Percentiles rank a stretch among this genome's conserved stretches.
These are phyloP conservation scores for Globisporangium radiosum DNA, from an alignment of 352 stramenopile genomes.

Conservation along the genomic window DNA sequence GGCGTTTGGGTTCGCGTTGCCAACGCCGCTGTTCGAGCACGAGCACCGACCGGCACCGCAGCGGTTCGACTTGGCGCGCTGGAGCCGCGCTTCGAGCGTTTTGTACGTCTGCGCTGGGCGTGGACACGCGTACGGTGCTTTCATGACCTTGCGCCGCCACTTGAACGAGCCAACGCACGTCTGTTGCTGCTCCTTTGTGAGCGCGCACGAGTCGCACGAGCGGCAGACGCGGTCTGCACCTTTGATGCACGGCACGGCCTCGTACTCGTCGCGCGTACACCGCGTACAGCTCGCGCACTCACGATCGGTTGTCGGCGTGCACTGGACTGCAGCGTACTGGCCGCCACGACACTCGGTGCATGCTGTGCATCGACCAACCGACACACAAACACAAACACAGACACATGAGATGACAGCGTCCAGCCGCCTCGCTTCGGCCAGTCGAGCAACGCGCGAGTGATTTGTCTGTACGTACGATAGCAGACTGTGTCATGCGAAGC, in stretches of 20 bases:
- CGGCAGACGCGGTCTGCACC: constrained; percentile 58
- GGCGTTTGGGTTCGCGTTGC: constrained; percentile 70
- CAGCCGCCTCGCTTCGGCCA: too few species aligned
- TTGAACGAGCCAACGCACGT: constrained; percentile 46
- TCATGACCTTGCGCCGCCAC: constrained; percentile 61
- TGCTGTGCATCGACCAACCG: constrained; percentile 19
- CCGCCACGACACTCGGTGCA: constrained; percentile 58
- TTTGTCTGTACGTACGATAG: constrained; percentile 39
- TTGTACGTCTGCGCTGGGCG: constrained; percentile 39
- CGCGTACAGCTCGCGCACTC: constrained; percentile 53
- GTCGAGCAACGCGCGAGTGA: too few species aligned
- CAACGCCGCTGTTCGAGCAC: constrained; percentile 52
- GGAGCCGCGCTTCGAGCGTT: constrained; percentile 52
- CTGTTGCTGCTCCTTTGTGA: constrained; percentile 50
- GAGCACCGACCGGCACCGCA: constrained; percentile 70
- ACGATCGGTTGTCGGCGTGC: constrained; percentile 48
- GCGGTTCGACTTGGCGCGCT: constrained; percentile 59
- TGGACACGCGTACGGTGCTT: constrained; percentile 65
- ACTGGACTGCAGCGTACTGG: constrained; percentile 36
- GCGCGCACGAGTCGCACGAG: constrained; percentile 64
- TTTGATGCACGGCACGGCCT: constrained; percentile 43
- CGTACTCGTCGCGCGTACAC: constrained; percentile 69
- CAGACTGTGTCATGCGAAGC: constrained; percentile 52
- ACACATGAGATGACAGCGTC: too few species aligned
- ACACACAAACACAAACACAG: not conserved